These are phyloP conservation scores for Bertia moriformis DNA, from an alignment of 2,329 filamentous ascomycete species.

Conservation along the genomic window DNA sequence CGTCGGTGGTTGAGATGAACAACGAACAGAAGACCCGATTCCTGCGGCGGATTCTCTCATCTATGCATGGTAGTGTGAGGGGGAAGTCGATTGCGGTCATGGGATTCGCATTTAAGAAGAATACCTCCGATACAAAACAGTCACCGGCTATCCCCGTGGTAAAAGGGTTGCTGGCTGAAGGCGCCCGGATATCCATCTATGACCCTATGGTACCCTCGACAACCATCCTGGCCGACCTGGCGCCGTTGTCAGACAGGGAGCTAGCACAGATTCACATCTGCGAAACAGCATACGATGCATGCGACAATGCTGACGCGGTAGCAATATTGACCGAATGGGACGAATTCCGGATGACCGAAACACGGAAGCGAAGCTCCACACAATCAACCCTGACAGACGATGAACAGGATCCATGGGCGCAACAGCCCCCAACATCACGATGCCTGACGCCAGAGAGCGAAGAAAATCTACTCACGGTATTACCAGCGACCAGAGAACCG, in stretches of 20 bases:
- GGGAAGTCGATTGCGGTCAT: slow-evolving; percentile 41
- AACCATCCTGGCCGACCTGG: slow-evolving; percentile 31
- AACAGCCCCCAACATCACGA: neutral
- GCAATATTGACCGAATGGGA: slow-evolving; percentile 36
- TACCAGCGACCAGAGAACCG: too few species aligned
- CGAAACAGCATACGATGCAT: slow-evolving; percentile 25
- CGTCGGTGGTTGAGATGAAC: slow-evolving; percentile 40
- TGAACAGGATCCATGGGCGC: too few species aligned
- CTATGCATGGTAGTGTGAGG: slow-evolving; percentile 34
- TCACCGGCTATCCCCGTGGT: slow-evolving; percentile 36
- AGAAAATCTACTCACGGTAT: neutral
- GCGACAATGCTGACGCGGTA: slow-evolving; percentile 26
- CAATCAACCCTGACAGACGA: neutral
- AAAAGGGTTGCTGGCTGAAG: slow-evolving; percentile 31
- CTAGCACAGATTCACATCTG: slow-evolving; percentile 19
- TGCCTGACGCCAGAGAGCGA: neutral
- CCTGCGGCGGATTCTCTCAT: slow-evolving; percentile 32
- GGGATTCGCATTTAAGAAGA: slow-evolving; percentile 48
- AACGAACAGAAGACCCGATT: slow-evolving; percentile 41
- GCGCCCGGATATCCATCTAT: too few species aligned
- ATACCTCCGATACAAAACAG: slow-evolving; percentile 44
- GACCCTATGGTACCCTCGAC: slow-evolving; percentile 29
- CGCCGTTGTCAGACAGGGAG: slow-evolving; percentile 13
- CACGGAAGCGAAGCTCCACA: slow-evolving; percentile 3
- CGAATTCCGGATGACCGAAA: slow-evolving; percentile 23